These are phyloP conservation scores for Termitomyces sp. DNA, from an alignment of 768 basidiomycete species.

Conservation along the genomic window DNA sequence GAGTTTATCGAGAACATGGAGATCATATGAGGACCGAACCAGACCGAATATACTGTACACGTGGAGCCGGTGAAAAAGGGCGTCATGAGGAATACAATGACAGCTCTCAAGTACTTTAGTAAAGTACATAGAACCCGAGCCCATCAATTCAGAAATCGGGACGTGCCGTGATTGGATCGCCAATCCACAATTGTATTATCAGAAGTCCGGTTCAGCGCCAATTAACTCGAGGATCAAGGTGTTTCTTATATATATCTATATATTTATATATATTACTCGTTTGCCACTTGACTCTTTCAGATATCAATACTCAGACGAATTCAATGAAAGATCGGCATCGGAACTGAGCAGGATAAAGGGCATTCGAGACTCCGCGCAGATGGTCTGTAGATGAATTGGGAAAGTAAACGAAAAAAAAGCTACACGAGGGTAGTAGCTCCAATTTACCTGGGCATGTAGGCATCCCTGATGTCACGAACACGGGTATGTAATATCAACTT, in stretches of 20 bases:
- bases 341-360: background rate
- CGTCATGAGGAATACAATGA: no score
- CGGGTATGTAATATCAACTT: background rate
- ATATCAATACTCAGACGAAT: background rate
- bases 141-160: background rate
- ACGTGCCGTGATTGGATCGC: background rate
- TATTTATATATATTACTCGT: no score
- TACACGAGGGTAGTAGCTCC: constrained; percentile 4
- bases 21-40: background rate
- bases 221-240: no score
- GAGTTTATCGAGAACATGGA: background rate
- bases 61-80: background rate
- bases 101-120: no score
- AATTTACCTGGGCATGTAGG: background rate
- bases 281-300: background rate
- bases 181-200: no score
- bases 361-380: background rate
- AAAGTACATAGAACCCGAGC: no score
- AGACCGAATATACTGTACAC: background rate
- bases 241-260: no score
- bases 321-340: background rate
- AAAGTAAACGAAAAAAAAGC: background rate
- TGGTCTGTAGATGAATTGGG: background rate
- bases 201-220: no score
- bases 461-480: constrained; percentile 1